Conservation (phyloP, 345 rosid species). For the Salix purpurea region DNA sequence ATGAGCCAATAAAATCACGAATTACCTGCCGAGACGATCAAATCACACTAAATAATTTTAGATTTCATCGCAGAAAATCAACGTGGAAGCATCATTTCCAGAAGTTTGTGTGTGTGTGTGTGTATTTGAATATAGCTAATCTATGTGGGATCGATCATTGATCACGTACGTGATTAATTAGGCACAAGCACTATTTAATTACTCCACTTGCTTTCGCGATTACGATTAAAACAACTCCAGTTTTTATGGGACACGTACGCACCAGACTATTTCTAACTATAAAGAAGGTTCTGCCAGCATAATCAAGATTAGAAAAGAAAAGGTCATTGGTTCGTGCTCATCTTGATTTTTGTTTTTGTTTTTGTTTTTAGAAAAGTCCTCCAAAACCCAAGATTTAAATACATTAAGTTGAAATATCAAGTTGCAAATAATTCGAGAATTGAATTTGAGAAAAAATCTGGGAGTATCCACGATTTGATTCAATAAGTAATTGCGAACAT, state of each 20-base stretch:
- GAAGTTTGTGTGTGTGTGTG: no score
- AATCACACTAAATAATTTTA: no score
- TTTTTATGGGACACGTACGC: not conserved
- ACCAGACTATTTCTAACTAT: not conserved
- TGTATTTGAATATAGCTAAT: not conserved
- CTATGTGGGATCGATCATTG: not conserved
- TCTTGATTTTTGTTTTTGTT: no score
- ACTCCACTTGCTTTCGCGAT: not conserved
- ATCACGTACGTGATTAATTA: not conserved
- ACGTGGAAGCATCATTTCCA: not conserved
- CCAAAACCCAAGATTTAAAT: not conserved
- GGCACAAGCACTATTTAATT: not conserved
- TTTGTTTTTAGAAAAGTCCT: not conserved
- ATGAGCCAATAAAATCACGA: no score
- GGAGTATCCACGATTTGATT: no score
- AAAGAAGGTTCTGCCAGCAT: not conserved
- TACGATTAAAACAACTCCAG: not conserved
- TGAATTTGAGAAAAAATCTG: no score
- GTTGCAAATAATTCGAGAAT: no score
- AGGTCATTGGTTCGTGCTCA: not conserved
- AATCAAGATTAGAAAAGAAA: not conserved
- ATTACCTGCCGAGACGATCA: no score
- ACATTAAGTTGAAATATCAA: not conserved
- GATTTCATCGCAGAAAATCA: not conserved
- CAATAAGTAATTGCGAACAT: no score